phyloP scores from a whole-genome alignment of 331 rosid species.

The Rosa hybrid region DNA sequence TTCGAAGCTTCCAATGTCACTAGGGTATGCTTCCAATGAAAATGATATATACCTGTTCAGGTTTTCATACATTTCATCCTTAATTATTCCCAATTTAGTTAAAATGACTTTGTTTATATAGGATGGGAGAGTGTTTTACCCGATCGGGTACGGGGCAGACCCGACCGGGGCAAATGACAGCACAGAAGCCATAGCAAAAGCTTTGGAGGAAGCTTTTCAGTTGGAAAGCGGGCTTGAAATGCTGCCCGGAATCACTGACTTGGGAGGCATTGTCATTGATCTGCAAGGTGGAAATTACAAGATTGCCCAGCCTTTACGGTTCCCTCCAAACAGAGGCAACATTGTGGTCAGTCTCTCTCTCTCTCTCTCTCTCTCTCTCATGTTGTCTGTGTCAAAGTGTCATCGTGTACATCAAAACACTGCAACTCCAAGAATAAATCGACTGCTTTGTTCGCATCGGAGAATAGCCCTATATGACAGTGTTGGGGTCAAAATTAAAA shows the following conservation, averaged over 20 bases:
- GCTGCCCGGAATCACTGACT: constrained; percentile 52
- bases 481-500: not conserved
- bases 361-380: not conserved
- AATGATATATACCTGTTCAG: no score
- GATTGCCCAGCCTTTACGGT: constrained; percentile 50
- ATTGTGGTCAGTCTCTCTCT: constrained; percentile 50
- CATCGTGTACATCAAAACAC: not conserved
- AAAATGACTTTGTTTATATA: not conserved
- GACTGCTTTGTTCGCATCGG: not conserved
- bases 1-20: constrained; percentile 30
- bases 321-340: constrained; percentile 58
- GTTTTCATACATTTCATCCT: not conserved
- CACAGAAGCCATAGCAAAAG: constrained; percentile 43
- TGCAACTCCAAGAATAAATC: constrained; percentile 1
- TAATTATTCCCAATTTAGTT: not conserved
- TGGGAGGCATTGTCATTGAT: constrained; percentile 63
- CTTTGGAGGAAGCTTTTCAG: constrained; percentile 42
- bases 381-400: not conserved
- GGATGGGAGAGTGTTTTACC: constrained; percentile 53
- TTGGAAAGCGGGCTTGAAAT: constrained; percentile 37
- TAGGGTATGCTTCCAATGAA: constrained; percentile 14
- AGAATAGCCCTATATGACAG: not conserved
- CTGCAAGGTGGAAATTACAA: constrained; percentile 62
- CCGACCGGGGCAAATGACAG: constrained; percentile 56
- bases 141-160: constrained; percentile 60